Base-by-base conservation (phyloP, 73 alveolate species). In the Uronychia setigera region DNA sequence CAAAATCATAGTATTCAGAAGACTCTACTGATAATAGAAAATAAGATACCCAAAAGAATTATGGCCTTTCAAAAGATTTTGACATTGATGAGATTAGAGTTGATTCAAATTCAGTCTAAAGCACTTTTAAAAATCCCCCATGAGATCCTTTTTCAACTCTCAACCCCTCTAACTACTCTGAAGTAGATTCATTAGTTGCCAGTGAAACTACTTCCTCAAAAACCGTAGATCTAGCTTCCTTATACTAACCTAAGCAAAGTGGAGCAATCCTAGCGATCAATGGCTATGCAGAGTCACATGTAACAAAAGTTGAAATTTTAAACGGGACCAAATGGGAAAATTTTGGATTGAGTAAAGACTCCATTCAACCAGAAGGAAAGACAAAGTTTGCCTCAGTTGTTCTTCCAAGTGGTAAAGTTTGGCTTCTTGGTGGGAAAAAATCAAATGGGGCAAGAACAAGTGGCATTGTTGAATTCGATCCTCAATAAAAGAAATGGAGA, bases 341-440 rank as follows among this genome's bases (percentile, higher is more conserved):
- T 11, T 46, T 19, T 46, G 67, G 67, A 46, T 5, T 46, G n/a
- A 11, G 67, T 46, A 46, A 19, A 46, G 67, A 46, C 67, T 5
- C 5, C 5, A 46, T 5, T 46, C 19, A 46, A 46, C n/a, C n/a
- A 19, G 19, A 46, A 19, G 67, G 67, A 46, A 46, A 19, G 46
- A 76, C 46, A 1, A 31, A 76, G 5, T 76, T 76, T 76, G 81
- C 59, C 30, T 9, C 81, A 5, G 46, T 26, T 25, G 32, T 26
- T 1, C 28, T 76, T 28, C 81, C 81, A 1, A 76, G 31, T 29
- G 59, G 59, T 30, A 76, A 76, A 46, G 19, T 46, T 46, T 46
- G 67, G 67, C n/a, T 46, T 46, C 19, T 96, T 31, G 99, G 99
- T 28, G 99, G 99, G 0, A 96, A 96, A 84, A 59, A 35, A 30